phyloP scores from a whole-genome alignment of 2,329 filamentous ascomycete species.

The Taxawa tesnikishii region DNA sequence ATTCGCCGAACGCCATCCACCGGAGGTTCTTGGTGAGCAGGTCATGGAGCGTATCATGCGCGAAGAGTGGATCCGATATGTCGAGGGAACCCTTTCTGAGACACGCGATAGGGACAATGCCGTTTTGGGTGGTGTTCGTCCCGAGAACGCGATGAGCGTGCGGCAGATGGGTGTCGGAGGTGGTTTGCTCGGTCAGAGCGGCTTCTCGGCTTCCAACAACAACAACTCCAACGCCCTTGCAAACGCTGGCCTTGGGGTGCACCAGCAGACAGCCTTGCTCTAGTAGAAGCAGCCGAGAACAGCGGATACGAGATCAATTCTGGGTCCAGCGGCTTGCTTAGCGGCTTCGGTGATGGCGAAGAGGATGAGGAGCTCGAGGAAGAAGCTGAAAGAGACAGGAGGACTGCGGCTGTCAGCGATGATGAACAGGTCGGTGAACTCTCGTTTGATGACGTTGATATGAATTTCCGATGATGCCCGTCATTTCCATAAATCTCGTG shows the following conservation, averaged over 20 bases:
- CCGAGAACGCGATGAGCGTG: conserved; percentile 76
- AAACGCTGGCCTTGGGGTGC: conserved; percentile 63
- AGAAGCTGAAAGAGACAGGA: conserved; percentile 51
- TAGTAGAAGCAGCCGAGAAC: conserved; percentile 20
- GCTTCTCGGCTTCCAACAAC: conserved; percentile 33
- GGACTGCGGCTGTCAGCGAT: conserved; percentile 33
- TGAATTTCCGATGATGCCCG: conserved; percentile 41
- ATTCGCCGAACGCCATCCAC: conserved; percentile 87
- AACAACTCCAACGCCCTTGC: conserved; percentile 50
- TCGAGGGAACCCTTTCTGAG: conserved; percentile 83
- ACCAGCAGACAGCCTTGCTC: conserved; percentile 18
- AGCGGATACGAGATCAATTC: conserved; percentile 21
- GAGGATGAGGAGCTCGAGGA: conserved; percentile 92
- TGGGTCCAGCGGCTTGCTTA: conserved; percentile 32
- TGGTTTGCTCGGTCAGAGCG: conserved; percentile 29
- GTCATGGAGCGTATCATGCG: conserved; percentile 85
- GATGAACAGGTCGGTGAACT: conserved; percentile 56
- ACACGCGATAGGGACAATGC: conserved; percentile 94
- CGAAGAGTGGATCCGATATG: conserved; percentile 85
- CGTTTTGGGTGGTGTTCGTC: conserved; percentile 89
- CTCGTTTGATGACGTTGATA: conserved; percentile 50
- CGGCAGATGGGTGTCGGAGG: conserved; percentile 29
- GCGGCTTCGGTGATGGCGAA: conserved; percentile 90
- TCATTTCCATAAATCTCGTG: conserved; percentile 7
- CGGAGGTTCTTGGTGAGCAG: conserved; percentile 69